These are phyloP conservation scores for Talaromyces thailandensis DNA, from an alignment of 495 filamentous ascomycete genomes.

Conservation along the genomic window DNA sequence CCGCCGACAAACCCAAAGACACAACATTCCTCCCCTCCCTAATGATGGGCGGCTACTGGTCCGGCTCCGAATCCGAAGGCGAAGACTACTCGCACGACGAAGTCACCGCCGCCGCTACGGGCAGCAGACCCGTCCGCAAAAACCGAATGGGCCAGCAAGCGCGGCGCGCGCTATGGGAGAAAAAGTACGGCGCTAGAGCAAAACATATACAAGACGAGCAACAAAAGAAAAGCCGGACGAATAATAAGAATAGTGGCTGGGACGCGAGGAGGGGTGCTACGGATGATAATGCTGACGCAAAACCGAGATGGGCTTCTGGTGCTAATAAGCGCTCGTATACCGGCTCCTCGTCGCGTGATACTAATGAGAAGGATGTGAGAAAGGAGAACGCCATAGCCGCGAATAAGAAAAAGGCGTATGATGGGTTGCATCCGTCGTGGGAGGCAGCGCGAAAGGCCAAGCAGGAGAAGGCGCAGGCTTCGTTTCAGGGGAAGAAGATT, in stretches of 20 bases:
- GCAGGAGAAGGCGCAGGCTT: slow-evolving; percentile 47
- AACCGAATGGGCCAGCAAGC: slow-evolving; percentile 88
- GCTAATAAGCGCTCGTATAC: slow-evolving; percentile 10
- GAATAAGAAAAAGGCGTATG: slow-evolving; percentile 34
- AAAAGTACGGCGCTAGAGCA: slow-evolving; percentile 72
- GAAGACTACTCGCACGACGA: slow-evolving; percentile 30
- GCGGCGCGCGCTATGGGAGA: slow-evolving; percentile 79
- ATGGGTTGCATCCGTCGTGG: slow-evolving; percentile 83
- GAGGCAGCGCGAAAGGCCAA: slow-evolving; percentile 82
- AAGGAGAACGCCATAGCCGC: slow-evolving; percentile 7
- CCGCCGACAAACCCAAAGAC: slow-evolving; percentile 35
- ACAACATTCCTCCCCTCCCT: slow-evolving; percentile 84
- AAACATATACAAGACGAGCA: slow-evolving; percentile 53
- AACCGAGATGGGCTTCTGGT: slow-evolving; percentile 5
- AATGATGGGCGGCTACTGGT: slow-evolving; percentile 81
- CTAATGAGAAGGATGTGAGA: slow-evolving; percentile 5
- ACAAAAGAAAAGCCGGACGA: slow-evolving; percentile 11
- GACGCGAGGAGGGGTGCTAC: slow-evolving; percentile 37
- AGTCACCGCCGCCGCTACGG: slow-evolving; percentile 7
- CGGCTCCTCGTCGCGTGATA: slow-evolving; percentile 10
- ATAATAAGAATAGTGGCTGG: slow-evolving; percentile 37
- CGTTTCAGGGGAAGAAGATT: slow-evolving; percentile 83
- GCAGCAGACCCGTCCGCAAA: slow-evolving; percentile 41
- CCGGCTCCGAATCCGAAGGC: slow-evolving; percentile 67
- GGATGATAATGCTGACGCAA: slow-evolving; percentile 15